Evolutionary conservation across 306 rosid genomes (phyloP).

Genomic region (Prunus fruticosa): DNA sequence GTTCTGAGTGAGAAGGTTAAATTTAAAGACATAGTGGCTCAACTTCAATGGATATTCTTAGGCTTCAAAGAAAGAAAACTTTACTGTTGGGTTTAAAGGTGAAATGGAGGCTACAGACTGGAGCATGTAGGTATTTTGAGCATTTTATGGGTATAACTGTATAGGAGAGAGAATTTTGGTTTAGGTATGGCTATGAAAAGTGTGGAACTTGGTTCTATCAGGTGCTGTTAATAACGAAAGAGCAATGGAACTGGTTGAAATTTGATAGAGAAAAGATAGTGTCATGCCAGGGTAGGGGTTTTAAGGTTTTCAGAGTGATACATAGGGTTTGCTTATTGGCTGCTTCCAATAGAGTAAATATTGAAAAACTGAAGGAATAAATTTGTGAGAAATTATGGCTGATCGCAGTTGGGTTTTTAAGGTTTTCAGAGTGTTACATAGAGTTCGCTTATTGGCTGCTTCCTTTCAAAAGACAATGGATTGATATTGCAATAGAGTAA

Average conservation of each 20-base stretch:
- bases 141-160: neutral
- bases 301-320: neutral
- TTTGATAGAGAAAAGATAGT: neutral
- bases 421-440: neutral
- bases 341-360: too few species aligned
- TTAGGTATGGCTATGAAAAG: neutral
- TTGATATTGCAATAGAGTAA: neutral
- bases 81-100: neutral
- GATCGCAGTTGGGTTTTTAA: neutral
- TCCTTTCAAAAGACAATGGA: neutral
- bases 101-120: neutral
- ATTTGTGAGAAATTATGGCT: too few species aligned
- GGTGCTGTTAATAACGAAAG: neutral
- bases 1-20: too few species aligned
- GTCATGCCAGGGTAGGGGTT: neutral
- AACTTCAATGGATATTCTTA: neutral
- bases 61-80: neutral
- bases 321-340: neutral
- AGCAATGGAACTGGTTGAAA: neutral
- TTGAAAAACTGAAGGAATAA: too few species aligned
- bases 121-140: too few species aligned
- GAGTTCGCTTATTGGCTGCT: neutral
- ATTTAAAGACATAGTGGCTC: neutral
- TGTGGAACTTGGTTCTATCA: neutral
- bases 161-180: neutral